These are phyloP conservation scores for Blastomyces silverae DNA, from an alignment of 2,329 filamentous ascomycete genomes.

Conservation along the genomic window DNA sequence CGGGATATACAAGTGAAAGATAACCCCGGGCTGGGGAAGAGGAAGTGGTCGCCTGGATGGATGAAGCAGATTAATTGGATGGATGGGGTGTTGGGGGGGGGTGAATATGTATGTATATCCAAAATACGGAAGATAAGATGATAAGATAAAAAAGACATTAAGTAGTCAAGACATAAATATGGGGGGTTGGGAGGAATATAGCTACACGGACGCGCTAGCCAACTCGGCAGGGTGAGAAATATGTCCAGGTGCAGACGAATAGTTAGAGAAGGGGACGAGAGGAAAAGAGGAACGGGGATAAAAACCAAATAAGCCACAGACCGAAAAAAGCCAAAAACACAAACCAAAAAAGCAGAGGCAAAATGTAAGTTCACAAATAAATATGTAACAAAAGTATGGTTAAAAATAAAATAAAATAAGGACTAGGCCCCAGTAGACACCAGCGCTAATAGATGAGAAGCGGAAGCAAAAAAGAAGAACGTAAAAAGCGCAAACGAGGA, in stretches of 20 bases:
- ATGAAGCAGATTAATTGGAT: not conserved
- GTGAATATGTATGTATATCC: not conserved
- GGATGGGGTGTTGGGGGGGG: not conserved
- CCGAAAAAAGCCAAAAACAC: not conserved
- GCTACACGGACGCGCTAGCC: not conserved
- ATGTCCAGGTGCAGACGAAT: not conserved
- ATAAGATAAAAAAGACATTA: constrained; percentile 2
- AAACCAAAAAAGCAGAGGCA: not conserved
- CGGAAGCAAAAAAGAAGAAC: not conserved
- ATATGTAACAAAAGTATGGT: not conserved
- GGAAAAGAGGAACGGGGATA: not conserved
- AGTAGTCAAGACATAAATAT: not conserved
- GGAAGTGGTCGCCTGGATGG: constrained; percentile 3
- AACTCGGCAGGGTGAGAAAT: not conserved
- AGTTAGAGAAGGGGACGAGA: not conserved
- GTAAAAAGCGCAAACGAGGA: not conserved
- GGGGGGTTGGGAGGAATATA: not conserved
- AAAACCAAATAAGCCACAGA: too few species aligned
- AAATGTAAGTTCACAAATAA: not conserved
- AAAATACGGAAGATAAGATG: not conserved
- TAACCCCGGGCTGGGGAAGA: too few species aligned
- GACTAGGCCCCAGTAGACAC: constrained; percentile 8
- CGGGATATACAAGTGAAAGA: not conserved
- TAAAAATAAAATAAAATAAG: not conserved
- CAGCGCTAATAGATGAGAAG: constrained; percentile 6